A percentile compares a stretch with the other conserved stretches of the same genome.
phyloP scores from a whole-genome alignment of 257 asterid species.

The Linderniella brevidens region DNA sequence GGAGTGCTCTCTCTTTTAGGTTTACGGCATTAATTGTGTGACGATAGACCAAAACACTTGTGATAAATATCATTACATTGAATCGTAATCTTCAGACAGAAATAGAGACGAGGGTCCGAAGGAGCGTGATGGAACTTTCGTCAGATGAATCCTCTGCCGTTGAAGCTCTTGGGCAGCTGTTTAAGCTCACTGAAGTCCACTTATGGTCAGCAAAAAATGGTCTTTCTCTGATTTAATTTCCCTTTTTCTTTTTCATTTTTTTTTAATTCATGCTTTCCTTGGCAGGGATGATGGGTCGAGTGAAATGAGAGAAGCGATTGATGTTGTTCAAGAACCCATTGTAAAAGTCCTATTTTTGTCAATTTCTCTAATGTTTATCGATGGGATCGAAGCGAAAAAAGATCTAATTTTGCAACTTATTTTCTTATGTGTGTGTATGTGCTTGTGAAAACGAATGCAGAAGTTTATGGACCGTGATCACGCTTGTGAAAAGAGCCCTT shows the following conservation, averaged over 20 bases:
- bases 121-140: conserved; percentile 20
- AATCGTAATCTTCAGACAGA: no score
- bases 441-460: conserved; percentile 24
- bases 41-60: no score
- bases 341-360: conserved; percentile 22
- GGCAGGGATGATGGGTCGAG: conserved; percentile 38
- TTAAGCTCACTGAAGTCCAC: conserved; percentile 58
- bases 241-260: neutral
- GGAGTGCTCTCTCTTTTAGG: no score
- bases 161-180: conserved; percentile 51
- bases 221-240: neutral
- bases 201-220: conserved; percentile 28
- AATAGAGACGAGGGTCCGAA: no score
- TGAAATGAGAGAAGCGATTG: conserved; percentile 16
- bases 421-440: no score
- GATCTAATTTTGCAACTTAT: neutral
- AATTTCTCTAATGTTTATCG: conserved; percentile 1
- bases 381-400: neutral
- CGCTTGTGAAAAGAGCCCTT: conserved; percentile 10
- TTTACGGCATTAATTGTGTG: no score
- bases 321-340: conserved; percentile 15
- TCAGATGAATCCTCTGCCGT: conserved; percentile 29
- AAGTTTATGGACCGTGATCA: conserved; percentile 10
- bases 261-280: conserved; percentile 9
- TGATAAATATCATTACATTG: no score